Evolutionary conservation across 148 eudicot species (phyloP).

Genomic region (Arctostaphylos glauca): DNA sequence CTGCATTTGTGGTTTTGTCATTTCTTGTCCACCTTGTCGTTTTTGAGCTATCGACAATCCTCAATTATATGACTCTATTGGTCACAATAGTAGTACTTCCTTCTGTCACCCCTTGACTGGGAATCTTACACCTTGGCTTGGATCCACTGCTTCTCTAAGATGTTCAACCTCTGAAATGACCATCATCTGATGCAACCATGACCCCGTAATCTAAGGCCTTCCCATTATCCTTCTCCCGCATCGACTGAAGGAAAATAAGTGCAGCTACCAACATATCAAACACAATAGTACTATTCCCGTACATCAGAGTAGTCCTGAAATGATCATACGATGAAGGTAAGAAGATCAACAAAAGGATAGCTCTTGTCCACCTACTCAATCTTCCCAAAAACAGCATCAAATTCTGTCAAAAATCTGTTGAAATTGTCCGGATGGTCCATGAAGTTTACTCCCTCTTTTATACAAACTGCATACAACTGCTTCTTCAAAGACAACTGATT

Average conservation of each 20-base stretch:
- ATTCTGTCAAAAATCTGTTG: too few relatives aligned
- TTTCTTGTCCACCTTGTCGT: not conserved
- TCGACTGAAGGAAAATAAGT: not conserved
- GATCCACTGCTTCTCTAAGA: not conserved
- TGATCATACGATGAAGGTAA: not conserved
- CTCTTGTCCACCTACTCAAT: not conserved
- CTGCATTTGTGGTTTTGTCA: too few relatives aligned
- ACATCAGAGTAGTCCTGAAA: not conserved
- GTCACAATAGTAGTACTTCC: not conserved
- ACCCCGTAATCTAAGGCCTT: not conserved
- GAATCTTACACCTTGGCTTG: not conserved
- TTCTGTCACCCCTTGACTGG: not conserved
- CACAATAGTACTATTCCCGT: not conserved
- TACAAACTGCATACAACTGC: too few relatives aligned
- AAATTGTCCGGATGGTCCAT: too few relatives aligned
- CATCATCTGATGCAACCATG: not conserved
- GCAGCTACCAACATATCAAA: not conserved
- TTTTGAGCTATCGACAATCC: not conserved
- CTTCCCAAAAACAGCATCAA: too few relatives aligned
- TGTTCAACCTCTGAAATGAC: not conserved
- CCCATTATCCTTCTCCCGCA: not conserved
- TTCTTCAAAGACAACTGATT: too few relatives aligned
- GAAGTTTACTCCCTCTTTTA: too few relatives aligned
- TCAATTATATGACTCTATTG: not conserved
- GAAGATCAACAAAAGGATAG: not conserved